phyloP scores from a whole-genome alignment of 129 eudicot genomes.

The Saposhnikovia divaricata region DNA sequence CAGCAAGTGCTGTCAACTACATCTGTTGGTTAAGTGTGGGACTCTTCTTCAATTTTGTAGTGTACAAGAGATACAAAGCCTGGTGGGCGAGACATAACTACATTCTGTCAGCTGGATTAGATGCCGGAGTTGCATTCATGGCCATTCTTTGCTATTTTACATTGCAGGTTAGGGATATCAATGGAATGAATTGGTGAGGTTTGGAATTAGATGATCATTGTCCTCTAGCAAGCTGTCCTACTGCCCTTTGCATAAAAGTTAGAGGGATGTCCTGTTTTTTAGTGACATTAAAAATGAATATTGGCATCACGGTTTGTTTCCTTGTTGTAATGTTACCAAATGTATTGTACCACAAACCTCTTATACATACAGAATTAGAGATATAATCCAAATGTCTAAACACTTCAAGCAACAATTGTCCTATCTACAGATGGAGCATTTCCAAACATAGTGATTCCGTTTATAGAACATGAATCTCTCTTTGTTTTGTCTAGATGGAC shows the following conservation, averaged over 20 bases:
- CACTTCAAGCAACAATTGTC: background rate
- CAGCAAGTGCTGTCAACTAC: conserved; percentile 60
- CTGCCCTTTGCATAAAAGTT: conserved; percentile 45
- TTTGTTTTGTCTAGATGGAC: background rate
- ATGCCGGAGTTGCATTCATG: conserved; percentile 89
- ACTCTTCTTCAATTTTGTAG: conserved; percentile 53
- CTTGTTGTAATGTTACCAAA: background rate
- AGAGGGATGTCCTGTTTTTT: conserved; percentile 52
- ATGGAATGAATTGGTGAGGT: conserved; percentile 88
- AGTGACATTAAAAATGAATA: conserved; percentile 7
- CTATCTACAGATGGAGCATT: background rate
- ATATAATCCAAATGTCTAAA: background rate
- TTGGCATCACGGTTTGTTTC: background rate
- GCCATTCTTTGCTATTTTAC: conserved; percentile 59
- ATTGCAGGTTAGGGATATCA: conserved; percentile 43
- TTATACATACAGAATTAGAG: background rate
- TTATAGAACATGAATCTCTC: background rate
- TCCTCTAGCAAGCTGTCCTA: conserved; percentile 66
- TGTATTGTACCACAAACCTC: background rate
- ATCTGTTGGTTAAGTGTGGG: conserved; percentile 67
- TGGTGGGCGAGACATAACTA: conserved; percentile 91
- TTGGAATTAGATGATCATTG: conserved; percentile 61
- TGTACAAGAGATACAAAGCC: conserved; percentile 47
- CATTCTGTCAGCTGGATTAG: conserved; percentile 71
- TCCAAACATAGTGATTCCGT: background rate